These are phyloP conservation scores for Aspergillus bombycis DNA, from an alignment of 2,329 filamentous ascomycete species.

Conservation along the genomic window DNA sequence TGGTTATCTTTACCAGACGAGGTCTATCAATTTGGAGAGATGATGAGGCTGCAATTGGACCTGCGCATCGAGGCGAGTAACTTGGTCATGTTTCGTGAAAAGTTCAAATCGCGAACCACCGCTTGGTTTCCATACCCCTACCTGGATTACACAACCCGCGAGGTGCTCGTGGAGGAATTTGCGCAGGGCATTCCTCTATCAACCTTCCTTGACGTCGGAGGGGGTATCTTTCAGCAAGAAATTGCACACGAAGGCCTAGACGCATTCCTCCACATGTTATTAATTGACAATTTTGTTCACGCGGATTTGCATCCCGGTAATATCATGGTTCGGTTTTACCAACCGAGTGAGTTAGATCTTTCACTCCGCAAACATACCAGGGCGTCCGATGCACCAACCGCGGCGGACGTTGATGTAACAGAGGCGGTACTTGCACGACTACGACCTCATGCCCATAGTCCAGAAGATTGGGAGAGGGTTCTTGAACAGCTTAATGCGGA, in stretches of 20 bases:
- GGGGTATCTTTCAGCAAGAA: slow-evolving; percentile 88
- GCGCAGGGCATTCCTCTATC: slow-evolving; percentile 90
- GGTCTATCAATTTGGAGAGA: slow-evolving; percentile 89
- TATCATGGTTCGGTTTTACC: slow-evolving; percentile 99
- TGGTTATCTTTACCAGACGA: slow-evolving; percentile 97
- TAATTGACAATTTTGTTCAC: slow-evolving; percentile 97
- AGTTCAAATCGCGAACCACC: slow-evolving; percentile 86
- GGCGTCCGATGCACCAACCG: slow-evolving; percentile 45
- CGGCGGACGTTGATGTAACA: slow-evolving; percentile 73
- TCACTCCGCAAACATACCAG: slow-evolving; percentile 52
- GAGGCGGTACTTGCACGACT: slow-evolving; percentile 83
- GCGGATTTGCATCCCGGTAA: slow-evolving; percentile 96
- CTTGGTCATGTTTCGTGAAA: slow-evolving; percentile 78
- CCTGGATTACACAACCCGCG: slow-evolving; percentile 85
- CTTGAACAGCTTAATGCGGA: slow-evolving; percentile 78
- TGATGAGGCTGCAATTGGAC: slow-evolving; percentile 98
- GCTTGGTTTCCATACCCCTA: slow-evolving; percentile 98
- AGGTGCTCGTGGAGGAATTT: slow-evolving; percentile 93
- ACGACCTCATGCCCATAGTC: slow-evolving; percentile 71
- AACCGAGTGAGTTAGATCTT: slow-evolving; percentile 72
- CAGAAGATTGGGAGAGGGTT: slow-evolving; percentile 71
- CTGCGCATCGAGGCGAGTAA: slow-evolving; percentile 94
- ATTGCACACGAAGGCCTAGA: slow-evolving; percentile 95
- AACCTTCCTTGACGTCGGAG: slow-evolving; percentile 87
- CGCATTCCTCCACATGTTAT: slow-evolving; percentile 92